Conservation (phyloP, 257 asterid genomes). For the Agastache rugosa region DNA sequence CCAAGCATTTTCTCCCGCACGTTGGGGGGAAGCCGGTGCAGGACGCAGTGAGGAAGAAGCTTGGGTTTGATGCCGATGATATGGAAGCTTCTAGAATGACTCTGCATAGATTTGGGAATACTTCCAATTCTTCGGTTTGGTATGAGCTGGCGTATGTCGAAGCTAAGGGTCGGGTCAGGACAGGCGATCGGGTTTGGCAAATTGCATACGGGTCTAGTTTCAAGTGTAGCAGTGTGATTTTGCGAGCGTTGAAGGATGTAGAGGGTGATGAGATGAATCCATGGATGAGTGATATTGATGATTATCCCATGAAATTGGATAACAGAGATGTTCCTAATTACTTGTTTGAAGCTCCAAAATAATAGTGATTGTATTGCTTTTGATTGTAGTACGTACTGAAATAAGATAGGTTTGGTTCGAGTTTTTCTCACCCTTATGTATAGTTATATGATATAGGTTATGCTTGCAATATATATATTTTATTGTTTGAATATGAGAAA, state of each 20-base stretch:
- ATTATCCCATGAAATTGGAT: conserved; percentile 48
- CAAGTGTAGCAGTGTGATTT: conserved; percentile 62
- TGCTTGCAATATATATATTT: too few relatives aligned
- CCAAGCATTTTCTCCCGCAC: conserved; percentile 64
- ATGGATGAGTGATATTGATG: conserved; percentile 54
- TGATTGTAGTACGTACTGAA: too few relatives aligned
- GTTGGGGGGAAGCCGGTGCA: conserved; percentile 61
- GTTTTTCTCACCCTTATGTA: too few relatives aligned
- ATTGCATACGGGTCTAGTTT: conserved; percentile 71
- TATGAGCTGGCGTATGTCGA: conserved; percentile 62
- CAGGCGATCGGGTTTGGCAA: conserved; percentile 66
- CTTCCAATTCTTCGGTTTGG: conserved; percentile 68
- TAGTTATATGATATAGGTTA: too few relatives aligned
- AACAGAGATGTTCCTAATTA: neutral
- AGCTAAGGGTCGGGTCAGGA: conserved; percentile 57
- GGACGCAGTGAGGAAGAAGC: conserved; percentile 56
- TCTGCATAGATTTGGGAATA: conserved; percentile 65
- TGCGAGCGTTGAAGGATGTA: conserved; percentile 50
- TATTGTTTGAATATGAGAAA: too few relatives aligned
- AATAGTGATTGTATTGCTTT: too few relatives aligned
- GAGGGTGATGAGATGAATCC: conserved; percentile 41
- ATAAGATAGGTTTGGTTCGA: too few relatives aligned
- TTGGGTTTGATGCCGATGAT: conserved; percentile 45
- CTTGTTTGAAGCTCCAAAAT: neutral
- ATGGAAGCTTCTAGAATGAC: conserved; percentile 75